phyloP scores from a whole-genome alignment of 768 basidiomycete species.

The Collybia nuda region DNA sequence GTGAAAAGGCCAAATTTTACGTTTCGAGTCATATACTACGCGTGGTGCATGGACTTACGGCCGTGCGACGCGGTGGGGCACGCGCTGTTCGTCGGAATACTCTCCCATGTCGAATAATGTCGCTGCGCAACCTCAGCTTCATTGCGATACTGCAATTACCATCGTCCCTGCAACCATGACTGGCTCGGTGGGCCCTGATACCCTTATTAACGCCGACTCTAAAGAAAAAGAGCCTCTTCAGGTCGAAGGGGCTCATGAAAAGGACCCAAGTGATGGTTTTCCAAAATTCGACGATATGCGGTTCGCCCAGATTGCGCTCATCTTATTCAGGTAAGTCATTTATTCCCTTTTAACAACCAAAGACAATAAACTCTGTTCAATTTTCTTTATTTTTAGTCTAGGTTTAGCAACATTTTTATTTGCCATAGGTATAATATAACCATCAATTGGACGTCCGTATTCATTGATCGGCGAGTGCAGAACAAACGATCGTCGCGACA shows the following conservation, averaged over 20 bases:
- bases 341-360: neutral
- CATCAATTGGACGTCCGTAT: neutral
- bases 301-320: slow-evolving; percentile 6
- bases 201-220: too few relatives aligned
- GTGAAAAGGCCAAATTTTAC: too few relatives aligned
- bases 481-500: slow-evolving; percentile 25
- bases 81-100: too few relatives aligned
- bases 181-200: neutral
- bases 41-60: too few relatives aligned
- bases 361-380: too few relatives aligned
- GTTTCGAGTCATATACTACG: too few relatives aligned
- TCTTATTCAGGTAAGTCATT: slow-evolving; percentile 9
- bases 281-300: slow-evolving; percentile 16
- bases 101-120: too few relatives aligned
- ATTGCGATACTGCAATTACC: too few relatives aligned
- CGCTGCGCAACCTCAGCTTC: too few relatives aligned
- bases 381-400: slow-evolving; percentile 4
- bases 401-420: slow-evolving; percentile 12
- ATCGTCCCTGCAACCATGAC: neutral
- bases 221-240: too few relatives aligned
- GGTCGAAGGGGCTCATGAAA: neutral
- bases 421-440: slow-evolving; percentile 10
- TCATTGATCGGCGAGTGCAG: slow-evolving; percentile 3
- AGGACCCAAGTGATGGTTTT: neutral
- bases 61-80: too few relatives aligned